Conservation (phyloP, 805 yeast genomes). For the Ascoidea asiatica region DNA sequence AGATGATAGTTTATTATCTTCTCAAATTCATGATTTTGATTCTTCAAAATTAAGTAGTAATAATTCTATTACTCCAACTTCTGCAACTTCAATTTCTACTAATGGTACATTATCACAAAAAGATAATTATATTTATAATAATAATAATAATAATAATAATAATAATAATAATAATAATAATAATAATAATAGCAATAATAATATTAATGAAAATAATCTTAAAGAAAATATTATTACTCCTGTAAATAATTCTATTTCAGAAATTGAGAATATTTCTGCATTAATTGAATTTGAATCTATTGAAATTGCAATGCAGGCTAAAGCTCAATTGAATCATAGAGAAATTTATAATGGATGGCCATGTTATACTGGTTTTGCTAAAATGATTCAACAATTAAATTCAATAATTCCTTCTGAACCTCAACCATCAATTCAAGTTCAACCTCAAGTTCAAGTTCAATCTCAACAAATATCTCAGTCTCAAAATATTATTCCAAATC, state of each 20-base stretch:
- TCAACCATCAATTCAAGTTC: constrained; percentile 11
- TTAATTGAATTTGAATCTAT: constrained; percentile 60
- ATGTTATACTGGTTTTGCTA: constrained; percentile 76
- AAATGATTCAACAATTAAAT: constrained; percentile 33
- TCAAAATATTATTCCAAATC: too few relatives aligned
- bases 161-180: too few relatives aligned
- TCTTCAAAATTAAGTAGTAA: too few relatives aligned
- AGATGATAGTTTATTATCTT: neutral
- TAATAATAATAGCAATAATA: too few relatives aligned
- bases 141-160: too few relatives aligned
- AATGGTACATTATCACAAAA: too few relatives aligned
- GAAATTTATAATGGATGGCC: constrained; percentile 72
- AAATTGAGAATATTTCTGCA: constrained; percentile 25
- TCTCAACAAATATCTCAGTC: too few relatives aligned
- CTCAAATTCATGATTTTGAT: too few relatives aligned
- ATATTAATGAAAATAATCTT: too few relatives aligned
- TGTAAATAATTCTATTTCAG: neutral
- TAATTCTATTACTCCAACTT: too few relatives aligned
- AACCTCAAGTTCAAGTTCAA: constrained; percentile 13
- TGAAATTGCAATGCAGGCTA: constrained; percentile 70
- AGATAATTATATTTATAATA: too few relatives aligned
- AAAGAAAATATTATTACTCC: neutral
- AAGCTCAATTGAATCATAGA: constrained; percentile 65
- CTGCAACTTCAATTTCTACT: too few relatives aligned
- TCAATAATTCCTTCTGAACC: constrained; percentile 13